Evolutionary conservation across 768 basidiomycete genomes (phyloP).

Genomic region (Dendrothele bispora): DNA sequence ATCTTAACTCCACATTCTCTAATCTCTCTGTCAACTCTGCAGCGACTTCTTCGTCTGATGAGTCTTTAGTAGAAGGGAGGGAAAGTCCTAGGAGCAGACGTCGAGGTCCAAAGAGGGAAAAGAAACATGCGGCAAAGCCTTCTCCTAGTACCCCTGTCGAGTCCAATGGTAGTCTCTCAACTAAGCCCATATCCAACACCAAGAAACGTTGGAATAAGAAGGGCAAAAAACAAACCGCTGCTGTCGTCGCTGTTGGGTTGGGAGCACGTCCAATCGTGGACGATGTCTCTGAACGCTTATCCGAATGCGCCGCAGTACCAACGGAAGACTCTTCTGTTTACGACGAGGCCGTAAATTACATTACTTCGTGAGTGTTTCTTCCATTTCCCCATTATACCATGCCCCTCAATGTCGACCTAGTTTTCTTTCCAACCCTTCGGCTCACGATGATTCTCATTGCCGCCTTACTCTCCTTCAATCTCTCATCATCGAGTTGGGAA

Average conservation of each 20-base stretch:
- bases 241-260: constrained; percentile 17
- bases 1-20: constrained; percentile 10
- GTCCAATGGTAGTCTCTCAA: background rate
- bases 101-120: background rate
- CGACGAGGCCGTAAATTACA: constrained; percentile 59
- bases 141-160: background rate
- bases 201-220: background rate
- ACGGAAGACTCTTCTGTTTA: constrained; percentile 37
- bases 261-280: constrained; percentile 48
- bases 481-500: constrained; percentile 78
- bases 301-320: too few species aligned
- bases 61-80: background rate
- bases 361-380: constrained; percentile 53
- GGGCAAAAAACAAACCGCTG: background rate
- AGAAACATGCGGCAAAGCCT: background rate
- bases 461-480: constrained; percentile 69
- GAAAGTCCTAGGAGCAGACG: background rate
- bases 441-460: constrained; percentile 39
- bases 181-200: background rate
- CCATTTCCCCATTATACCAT: background rate
- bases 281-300: constrained; percentile 46
- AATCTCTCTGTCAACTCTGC: constrained; percentile 12
- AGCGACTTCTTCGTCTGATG: background rate
- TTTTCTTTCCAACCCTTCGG: constrained; percentile 52
- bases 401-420: constrained; percentile 24